Evolutionary conservation across 2,329 filamentous ascomycete genomes (phyloP), one percentile per base, ranked within the genome.

Genomic region (Xylariaceae sp.): DNA sequence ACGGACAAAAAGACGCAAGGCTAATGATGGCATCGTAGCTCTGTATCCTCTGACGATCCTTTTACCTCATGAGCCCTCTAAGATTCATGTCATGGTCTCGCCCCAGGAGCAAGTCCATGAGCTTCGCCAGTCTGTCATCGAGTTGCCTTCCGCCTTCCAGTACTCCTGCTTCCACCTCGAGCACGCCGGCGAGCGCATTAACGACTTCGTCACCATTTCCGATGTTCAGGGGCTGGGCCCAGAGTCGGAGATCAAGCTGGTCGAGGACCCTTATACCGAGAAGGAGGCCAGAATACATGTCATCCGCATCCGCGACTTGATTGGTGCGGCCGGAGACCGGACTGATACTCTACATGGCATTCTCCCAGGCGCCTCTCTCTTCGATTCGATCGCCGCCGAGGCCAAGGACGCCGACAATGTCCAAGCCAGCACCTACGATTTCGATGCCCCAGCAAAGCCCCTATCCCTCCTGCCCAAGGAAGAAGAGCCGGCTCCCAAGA

Each of bases 81-180:
- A 87, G 66, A 86, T 94, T 58, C 81, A 90, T 63, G 82, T 96
- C 54, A 90, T 89, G 79, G 89, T 95, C 42, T 91, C 89, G 32
- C 84, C 84, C 52, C 87, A 95, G 73, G 94, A 98, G 69, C 91
- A 96, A 65, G 85, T 97, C 47, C 93, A 97, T 67, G 93, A 98
- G 73, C 83, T 98, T 56, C 87, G 93, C 53, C 93, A 97, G 68
- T 91, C 90, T 48, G 87, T 98, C 63, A 89, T 96, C 68, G 93
- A 98, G 67, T 78, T 89, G 37, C 93, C 93, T 4, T 78, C 85
- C 45, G 94, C 91, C 38, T 93, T 96, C 70, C 89, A 95, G 67
- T 96, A 96, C 72, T 95, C 93, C 39, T 98, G 93, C 74, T 98
- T 98, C 73, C 93, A 98, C 69, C 82, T 98, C 57, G 90, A 97